Percentiles rank a stretch among this genome's conserved stretches.
These are phyloP conservation scores for Kwoniella botswanensis DNA, from an alignment of 768 basidiomycete species.

Conservation along the genomic window DNA sequence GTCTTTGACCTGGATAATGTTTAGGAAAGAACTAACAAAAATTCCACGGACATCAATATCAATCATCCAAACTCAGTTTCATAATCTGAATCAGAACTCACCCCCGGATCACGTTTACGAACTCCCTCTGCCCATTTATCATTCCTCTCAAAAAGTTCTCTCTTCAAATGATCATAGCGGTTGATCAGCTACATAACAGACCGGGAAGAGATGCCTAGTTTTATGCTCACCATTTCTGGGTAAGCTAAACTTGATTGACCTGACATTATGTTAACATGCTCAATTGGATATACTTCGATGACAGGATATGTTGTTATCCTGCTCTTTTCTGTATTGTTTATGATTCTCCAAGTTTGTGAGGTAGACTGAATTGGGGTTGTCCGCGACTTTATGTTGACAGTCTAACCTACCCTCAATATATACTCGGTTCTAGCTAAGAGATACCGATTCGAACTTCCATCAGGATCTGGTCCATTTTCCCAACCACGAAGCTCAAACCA, in stretches of 20 bases:
- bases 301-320: too few species aligned
- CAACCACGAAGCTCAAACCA: not conserved
- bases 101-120: slow-evolving; percentile 39
- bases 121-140: slow-evolving; percentile 36
- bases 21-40: slow-evolving; percentile 43
- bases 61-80: not conserved
- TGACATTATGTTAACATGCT: slow-evolving; percentile 8
- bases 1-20: slow-evolving; percentile 50
- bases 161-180: too few species aligned
- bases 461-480: slow-evolving; percentile 1
- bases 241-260: slow-evolving; percentile 26
- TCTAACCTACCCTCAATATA: too few species aligned
- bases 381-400: too few species aligned
- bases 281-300: not conserved
- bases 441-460: not conserved
- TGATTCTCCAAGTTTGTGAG: too few species aligned
- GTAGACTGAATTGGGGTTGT: too few species aligned
- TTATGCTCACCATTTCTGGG: slow-evolving; percentile 46
- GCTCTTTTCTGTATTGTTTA: not conserved
- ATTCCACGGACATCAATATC: not conserved
- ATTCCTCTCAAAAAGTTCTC: slow-evolving; percentile 42
- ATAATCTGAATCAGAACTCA: slow-evolving; percentile 15
- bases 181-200: too few species aligned
- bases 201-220: too few species aligned
- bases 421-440: too few species aligned